Conservation (phyloP, 805 yeast species). For the Kuraishia borneana region DNA sequence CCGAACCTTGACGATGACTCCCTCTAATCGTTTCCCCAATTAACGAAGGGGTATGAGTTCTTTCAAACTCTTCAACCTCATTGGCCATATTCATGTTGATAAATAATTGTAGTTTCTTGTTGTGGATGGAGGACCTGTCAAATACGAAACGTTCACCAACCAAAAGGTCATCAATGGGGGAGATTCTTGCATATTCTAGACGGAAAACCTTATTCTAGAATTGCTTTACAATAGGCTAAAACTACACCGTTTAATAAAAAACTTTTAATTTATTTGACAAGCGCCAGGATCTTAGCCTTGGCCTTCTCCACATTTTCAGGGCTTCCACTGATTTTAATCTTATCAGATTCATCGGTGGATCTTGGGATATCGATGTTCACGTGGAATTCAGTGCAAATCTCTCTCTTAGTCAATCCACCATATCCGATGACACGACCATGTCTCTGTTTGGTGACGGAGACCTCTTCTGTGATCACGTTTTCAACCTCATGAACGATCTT, state of each 20-base stretch:
- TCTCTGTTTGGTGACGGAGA: conserved; percentile 58
- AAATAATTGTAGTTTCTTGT: background rate
- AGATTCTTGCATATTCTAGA: background rate
- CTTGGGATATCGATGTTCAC: conserved; percentile 62
- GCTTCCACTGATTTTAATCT: conserved; percentile 49
- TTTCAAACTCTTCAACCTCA: conserved; percentile 42
- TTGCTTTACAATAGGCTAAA: background rate
- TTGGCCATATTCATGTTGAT: conserved; percentile 36
- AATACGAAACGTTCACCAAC: background rate
- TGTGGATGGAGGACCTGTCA: background rate
- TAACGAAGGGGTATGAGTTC: conserved; percentile 34
- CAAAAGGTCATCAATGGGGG: background rate
- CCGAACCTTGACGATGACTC: conserved; percentile 1
- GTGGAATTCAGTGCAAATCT: conserved; percentile 56
- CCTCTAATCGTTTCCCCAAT: conserved; percentile 41
- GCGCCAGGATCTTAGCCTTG: conserved; percentile 44
- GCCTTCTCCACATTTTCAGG: conserved; percentile 58
- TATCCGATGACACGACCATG: conserved; percentile 76
- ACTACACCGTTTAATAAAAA: background rate
- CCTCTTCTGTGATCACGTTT: conserved; percentile 37
- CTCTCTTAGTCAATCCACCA: conserved; percentile 63
- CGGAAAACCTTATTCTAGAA: background rate
- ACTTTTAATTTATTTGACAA: conserved; percentile 36
- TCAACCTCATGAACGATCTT: conserved; percentile 56
- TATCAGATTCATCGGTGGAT: conserved; percentile 35